Evolutionary conservation across 164 flowering plant genomes (phyloP).

Genomic region (Umbilicus rupestris): DNA sequence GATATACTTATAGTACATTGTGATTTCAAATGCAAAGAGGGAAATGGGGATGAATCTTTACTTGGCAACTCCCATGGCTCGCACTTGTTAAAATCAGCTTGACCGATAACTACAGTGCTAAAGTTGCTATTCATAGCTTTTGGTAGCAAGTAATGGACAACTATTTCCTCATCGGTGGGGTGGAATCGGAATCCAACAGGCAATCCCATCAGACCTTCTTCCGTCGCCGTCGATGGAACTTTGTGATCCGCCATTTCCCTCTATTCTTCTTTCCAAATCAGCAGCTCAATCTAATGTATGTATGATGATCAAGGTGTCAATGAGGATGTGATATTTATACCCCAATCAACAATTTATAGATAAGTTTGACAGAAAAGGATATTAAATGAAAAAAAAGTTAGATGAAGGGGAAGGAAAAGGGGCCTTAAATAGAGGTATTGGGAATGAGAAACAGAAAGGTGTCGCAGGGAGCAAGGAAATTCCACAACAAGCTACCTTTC

Average conservation of each 20-base stretch:
- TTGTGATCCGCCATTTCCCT: neutral
- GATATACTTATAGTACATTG: neutral
- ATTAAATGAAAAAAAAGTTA: neutral
- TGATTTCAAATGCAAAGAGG: neutral
- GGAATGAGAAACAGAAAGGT: neutral
- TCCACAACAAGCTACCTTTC: neutral
- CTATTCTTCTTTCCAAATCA: neutral
- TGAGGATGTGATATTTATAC: neutral
- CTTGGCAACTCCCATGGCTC: slow-evolving; percentile 61
- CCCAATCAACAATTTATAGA: neutral
- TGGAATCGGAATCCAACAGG: slow-evolving; percentile 47
- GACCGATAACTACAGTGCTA: slow-evolving; percentile 29
- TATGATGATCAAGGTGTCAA: neutral
- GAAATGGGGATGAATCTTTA: slow-evolving; percentile 16
- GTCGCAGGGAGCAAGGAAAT: neutral
- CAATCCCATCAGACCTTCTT: slow-evolving; percentile 26
- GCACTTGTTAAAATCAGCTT: slow-evolving; percentile 47
- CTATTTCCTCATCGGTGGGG: slow-evolving; percentile 42
- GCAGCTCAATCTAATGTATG: neutral
- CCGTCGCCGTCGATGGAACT: slow-evolving; percentile 4
- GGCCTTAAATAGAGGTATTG: neutral
- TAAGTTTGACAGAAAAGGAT: too few species aligned
- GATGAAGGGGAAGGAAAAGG: neutral
- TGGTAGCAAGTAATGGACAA: slow-evolving; percentile 29
- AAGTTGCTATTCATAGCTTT: slow-evolving; percentile 30